Percentiles rank a stretch among this genome's conserved stretches.
Evolutionary conservation across 1,139 yeast genomes (phyloP).

Genomic region (Meyerozyma carpophila): DNA sequence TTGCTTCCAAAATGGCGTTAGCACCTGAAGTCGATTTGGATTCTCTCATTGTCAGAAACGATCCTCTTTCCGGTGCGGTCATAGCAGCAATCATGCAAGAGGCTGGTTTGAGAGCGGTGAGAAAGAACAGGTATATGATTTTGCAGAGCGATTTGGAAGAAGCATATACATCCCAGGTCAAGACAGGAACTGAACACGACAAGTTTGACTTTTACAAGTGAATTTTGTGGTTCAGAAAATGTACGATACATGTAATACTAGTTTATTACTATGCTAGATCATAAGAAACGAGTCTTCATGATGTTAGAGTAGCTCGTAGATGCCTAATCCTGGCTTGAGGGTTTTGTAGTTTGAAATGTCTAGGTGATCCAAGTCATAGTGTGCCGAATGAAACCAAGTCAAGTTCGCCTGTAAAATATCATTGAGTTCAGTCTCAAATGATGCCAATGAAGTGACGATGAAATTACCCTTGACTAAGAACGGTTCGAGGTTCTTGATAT

Average conservation of each 20-base stretch:
- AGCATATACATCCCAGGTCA: conserved; percentile 95
- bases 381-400: conserved; percentile 43
- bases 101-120: conserved; percentile 97
- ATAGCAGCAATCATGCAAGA: conserved; percentile 99
- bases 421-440: conserved; percentile 28
- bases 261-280: not conserved
- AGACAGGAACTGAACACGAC: conserved; percentile 91
- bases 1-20: conserved; percentile 95
- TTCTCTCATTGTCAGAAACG: conserved; percentile 90
- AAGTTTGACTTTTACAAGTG: conserved; percentile 96
- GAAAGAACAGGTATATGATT: conserved; percentile 95
- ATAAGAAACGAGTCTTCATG: not conserved
- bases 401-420: conserved; percentile 8
- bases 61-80: conserved; percentile 94
- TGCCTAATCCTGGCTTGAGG: conserved; percentile 55
- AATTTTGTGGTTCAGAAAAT: conserved; percentile 2
- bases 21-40: conserved; percentile 98
- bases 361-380: conserved; percentile 66
- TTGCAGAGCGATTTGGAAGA: conserved; percentile 94
- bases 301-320: conserved; percentile 34
- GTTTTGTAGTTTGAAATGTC: conserved; percentile 42
- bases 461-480: conserved; percentile 13
- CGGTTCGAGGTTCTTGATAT: conserved; percentile 7
- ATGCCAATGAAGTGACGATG: conserved; percentile 46
- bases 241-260: not conserved